These are phyloP conservation scores for Aspergillus sp. DNA, from an alignment of 2,329 filamentous ascomycete genomes.

Conservation along the genomic window DNA sequence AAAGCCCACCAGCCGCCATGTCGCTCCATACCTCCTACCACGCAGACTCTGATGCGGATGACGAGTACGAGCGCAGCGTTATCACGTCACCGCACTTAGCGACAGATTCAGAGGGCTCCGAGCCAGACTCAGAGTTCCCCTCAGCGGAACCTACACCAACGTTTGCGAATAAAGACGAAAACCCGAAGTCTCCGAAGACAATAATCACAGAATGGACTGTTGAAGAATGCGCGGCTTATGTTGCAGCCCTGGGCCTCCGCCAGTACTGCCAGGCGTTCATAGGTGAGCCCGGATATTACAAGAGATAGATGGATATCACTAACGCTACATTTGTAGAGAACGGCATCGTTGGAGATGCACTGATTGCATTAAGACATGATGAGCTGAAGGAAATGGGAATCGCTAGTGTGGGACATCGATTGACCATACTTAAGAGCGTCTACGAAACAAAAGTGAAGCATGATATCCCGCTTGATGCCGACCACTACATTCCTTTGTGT, in stretches of 20 bases:
- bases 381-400: conserved; percentile 96
- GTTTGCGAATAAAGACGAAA: conserved; percentile 53
- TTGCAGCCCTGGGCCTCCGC: conserved; percentile 72
- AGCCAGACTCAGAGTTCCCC: conserved; percentile 58
- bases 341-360: conserved; percentile 86
- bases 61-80: conserved; percentile 63
- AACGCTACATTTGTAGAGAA: conserved; percentile 64
- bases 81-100: conserved; percentile 58
- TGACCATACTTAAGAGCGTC: conserved; percentile 92
- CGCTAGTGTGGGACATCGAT: conserved; percentile 84
- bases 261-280: conserved; percentile 83
- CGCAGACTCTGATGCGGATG: conserved; percentile 64
- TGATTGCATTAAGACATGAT: conserved; percentile 85
- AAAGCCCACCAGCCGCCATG: conserved; percentile 30
- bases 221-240: conserved; percentile 88
- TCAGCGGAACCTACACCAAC: conserved; percentile 64
- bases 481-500: conserved; percentile 93
- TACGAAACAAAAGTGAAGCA: conserved; percentile 96
- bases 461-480: conserved; percentile 84
- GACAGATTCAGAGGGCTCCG: conserved; percentile 58
- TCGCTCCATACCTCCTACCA: conserved; percentile 54
- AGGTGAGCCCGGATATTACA: conserved; percentile 57
- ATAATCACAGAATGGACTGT: conserved; percentile 65
- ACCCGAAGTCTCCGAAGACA: conserved; percentile 54
- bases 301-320: neutral